Conservation (phyloP, 768 basidiomycete species). For the Tephrocybe sp. region DNA sequence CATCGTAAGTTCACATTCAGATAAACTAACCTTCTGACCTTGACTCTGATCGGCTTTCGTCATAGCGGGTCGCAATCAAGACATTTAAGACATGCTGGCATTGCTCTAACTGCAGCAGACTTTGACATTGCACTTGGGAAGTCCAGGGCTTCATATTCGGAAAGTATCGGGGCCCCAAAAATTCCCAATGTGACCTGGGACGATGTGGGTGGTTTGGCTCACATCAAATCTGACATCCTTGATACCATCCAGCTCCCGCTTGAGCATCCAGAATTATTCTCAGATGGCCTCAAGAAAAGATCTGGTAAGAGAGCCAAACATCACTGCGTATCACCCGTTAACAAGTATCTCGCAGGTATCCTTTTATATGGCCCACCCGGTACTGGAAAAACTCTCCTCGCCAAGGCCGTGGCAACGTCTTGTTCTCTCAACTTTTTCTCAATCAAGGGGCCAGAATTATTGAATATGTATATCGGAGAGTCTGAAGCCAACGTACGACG, state of each 20-base stretch:
- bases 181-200: slow-evolving; percentile 97
- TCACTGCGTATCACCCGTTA: neutral
- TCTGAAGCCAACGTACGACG: slow-evolving; percentile 96
- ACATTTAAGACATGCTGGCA: slow-evolving; percentile 35
- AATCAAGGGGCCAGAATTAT: slow-evolving; percentile 93
- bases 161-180: slow-evolving; percentile 94
- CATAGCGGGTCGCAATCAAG: slow-evolving; percentile 22
- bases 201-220: slow-evolving; percentile 89
- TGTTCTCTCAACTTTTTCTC: slow-evolving; percentile 96
- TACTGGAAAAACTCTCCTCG: slow-evolving; percentile 92
- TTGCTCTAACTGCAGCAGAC: slow-evolving; percentile 56
- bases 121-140: slow-evolving; percentile 71
- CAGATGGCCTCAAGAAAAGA: slow-evolving; percentile 90
- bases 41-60: neutral
- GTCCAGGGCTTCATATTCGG: slow-evolving; percentile 78
- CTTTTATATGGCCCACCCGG: slow-evolving; percentile 94
- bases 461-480: slow-evolving; percentile 99
- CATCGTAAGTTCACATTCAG: slow-evolving; percentile 32
- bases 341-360: slow-evolving; percentile 56
- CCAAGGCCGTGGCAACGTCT: slow-evolving; percentile 95
- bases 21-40: neutral
- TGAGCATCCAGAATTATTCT: slow-evolving; percentile 87
- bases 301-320: slow-evolving; percentile 58
- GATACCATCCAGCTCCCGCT: slow-evolving; percentile 95
- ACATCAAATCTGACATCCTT: slow-evolving; percentile 89